phyloP scores from a whole-genome alignment of 768 basidiomycete species.

The Collybia nuda region DNA sequence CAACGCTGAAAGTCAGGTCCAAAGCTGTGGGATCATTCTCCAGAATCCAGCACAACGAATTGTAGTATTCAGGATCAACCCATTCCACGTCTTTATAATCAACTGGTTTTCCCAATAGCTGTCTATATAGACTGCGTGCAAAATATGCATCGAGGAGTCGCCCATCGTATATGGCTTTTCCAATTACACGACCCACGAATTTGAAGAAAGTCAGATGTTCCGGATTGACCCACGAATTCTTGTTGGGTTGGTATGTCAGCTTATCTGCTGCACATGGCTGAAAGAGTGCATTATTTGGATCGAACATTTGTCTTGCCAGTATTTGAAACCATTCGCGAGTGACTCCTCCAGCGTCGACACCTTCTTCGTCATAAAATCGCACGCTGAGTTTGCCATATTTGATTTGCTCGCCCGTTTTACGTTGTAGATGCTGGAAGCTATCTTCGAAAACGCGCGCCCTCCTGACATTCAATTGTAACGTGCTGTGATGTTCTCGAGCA shows the following conservation, averaged over 20 bases:
- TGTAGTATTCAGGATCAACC: conserved; percentile 98
- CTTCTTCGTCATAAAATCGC: conserved; percentile 96
- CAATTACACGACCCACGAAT: conserved; percentile 96
- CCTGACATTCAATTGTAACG: conserved; percentile 87
- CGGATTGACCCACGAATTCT: conserved; percentile 90
- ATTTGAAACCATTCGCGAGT: conserved; percentile 99
- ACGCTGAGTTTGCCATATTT: conserved; percentile 97
- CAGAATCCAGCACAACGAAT: conserved; percentile 95
- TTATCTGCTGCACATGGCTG: conserved; percentile 96
- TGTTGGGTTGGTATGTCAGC: conserved; percentile 94
- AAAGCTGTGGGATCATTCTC: conserved; percentile 89
- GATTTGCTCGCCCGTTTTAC: conserved; percentile 92
- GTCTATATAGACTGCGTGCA: conserved; percentile 93
- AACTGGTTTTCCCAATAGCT: conserved; percentile 90
- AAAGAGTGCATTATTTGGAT: conserved; percentile 97
- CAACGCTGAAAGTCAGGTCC: conserved; percentile 92
- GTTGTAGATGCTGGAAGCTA: conserved; percentile 89
- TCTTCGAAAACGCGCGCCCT: conserved; percentile 95
- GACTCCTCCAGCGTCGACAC: conserved; percentile 97
- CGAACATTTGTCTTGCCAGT: conserved; percentile 97
- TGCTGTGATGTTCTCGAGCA: conserved; percentile 76
- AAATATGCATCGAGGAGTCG: conserved; percentile 97
- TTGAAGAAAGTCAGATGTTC: conserved; percentile 98
- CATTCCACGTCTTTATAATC: conserved; percentile 97
- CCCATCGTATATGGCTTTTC: conserved; percentile 96